Evolutionary conservation across 2,329 filamentous ascomycete species (phyloP).

Genomic region (Salinomyces thailandicus): DNA sequence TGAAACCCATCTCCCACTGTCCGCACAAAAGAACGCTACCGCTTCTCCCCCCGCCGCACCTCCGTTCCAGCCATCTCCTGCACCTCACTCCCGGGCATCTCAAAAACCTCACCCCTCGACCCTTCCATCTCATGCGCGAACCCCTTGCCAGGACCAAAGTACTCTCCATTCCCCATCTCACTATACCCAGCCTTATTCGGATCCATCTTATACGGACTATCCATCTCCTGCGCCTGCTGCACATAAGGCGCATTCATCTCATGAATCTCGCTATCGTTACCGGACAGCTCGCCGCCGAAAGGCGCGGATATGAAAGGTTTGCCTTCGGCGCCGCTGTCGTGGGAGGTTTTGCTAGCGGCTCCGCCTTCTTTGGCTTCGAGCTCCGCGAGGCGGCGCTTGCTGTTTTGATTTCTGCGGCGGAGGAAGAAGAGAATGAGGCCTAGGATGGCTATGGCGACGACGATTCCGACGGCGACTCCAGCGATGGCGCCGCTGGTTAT

Average conservation of each 20-base stretch:
- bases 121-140: conserved; percentile 18
- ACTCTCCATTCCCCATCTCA: conserved; percentile 21
- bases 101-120: conserved; percentile 13
- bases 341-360: conserved; percentile 6
- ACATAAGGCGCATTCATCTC: conserved; percentile 23
- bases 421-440: conserved; percentile 18
- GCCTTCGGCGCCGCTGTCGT: conserved; percentile 6
- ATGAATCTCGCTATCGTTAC: conserved; percentile 21
- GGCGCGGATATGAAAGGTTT: conserved; percentile 19
- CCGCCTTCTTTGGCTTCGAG: conserved; percentile 21
- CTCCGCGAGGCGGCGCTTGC: conserved; percentile 19
- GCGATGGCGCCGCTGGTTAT: conserved; percentile 25
- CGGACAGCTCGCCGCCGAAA: conserved; percentile 25
- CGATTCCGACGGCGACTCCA: conserved; percentile 25
- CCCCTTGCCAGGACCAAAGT: conserved; percentile 13
- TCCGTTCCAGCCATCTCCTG: conserved; percentile 13
- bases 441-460: conserved; percentile 19
- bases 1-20: too few relatives aligned
- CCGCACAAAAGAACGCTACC: too few relatives aligned
- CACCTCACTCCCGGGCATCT: conserved; percentile 19
- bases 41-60: conserved; percentile 2
- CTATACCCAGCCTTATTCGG: conserved; percentile 24
- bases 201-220: conserved; percentile 22
- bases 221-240: conserved; percentile 21
- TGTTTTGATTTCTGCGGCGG: conserved; percentile 17